Percentiles rank a stretch among this genome's conserved stretches.
These are phyloP conservation scores for Yamadazyma takamatsuzukensis DNA, from an alignment of 805 yeast species.

Conservation along the genomic window DNA sequence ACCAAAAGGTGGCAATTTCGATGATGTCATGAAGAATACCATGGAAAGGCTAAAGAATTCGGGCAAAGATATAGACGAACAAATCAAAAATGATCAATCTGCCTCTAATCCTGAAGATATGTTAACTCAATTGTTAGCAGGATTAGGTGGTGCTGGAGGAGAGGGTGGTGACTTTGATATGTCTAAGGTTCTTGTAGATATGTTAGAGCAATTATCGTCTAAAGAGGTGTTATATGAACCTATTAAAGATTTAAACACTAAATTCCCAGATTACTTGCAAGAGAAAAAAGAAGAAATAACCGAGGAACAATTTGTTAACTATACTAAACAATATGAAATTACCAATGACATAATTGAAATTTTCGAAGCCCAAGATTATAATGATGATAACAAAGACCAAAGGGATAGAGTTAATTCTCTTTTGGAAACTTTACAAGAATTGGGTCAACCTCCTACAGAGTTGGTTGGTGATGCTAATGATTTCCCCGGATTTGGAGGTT, in stretches of 20 bases:
- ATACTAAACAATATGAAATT: conserved; percentile 57
- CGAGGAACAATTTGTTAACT: conserved; percentile 48
- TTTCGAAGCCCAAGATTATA: conserved; percentile 64
- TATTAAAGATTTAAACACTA: conserved; percentile 69
- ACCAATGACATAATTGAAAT: conserved; percentile 58
- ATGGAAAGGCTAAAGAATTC: conserved; percentile 75
- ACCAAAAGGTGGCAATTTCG: conserved; percentile 45
- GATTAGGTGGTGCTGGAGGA: conserved; percentile 40
- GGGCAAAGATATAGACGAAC: conserved; percentile 66
- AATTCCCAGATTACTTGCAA: conserved; percentile 68
- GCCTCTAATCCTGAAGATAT: conserved; percentile 47
- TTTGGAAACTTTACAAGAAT: conserved; percentile 65
- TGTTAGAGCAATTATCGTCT: conserved; percentile 78
- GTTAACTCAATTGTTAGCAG: conserved; percentile 57
- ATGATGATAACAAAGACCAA: conserved; percentile 42
- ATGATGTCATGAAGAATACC: conserved; percentile 75
- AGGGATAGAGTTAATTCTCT: conserved; percentile 52
- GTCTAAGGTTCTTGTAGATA: conserved; percentile 60
- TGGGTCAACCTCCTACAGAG: conserved; percentile 80
- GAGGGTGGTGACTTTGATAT: conserved; percentile 50
- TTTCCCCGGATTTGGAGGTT: conserved; percentile 43
- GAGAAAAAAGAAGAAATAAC: conserved; percentile 45
- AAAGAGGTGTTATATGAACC: conserved; percentile 88
- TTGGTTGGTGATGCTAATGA: conserved; percentile 56
- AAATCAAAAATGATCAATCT: conserved; percentile 42